These are phyloP conservation scores for Thermomucor indicae-seudaticae DNA, from an alignment of 371 early-diverging fungal species.

Conservation along the genomic window DNA sequence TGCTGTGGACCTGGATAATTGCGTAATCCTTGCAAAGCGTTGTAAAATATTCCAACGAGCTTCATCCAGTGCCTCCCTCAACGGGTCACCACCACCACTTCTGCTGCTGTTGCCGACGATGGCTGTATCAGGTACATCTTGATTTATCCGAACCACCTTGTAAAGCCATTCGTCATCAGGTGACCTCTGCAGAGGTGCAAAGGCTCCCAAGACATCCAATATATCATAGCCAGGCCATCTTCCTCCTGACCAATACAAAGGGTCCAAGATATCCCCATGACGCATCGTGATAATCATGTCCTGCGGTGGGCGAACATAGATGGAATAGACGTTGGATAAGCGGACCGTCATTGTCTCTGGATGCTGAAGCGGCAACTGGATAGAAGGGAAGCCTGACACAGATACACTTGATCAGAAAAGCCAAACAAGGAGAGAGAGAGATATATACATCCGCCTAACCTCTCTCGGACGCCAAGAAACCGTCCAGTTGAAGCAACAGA, in stretches of 20 bases:
- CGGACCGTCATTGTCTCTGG: slow-evolving; percentile 20
- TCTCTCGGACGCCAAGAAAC: slow-evolving; percentile 25
- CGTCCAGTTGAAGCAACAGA: slow-evolving; percentile 26
- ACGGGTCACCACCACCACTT: slow-evolving; percentile 1
- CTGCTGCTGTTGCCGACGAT: background rate
- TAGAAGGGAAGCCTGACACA: slow-evolving; percentile 18
- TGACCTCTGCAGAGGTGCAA: slow-evolving; percentile 21
- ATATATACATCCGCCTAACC: no score
- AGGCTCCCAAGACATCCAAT: slow-evolving; percentile 36
- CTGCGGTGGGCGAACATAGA: slow-evolving; percentile 29
- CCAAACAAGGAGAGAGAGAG: no score
- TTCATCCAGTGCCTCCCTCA: slow-evolving; percentile 11
- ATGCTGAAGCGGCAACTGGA: slow-evolving; percentile 16
- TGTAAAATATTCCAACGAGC: slow-evolving; percentile 81
- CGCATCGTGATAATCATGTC: slow-evolving; percentile 32
- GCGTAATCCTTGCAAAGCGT: slow-evolving; percentile 79
- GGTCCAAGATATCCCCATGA: slow-evolving; percentile 25
- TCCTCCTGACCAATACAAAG: slow-evolving; percentile 10
- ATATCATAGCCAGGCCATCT: slow-evolving; percentile 40
- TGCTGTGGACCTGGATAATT: slow-evolving; percentile 70
- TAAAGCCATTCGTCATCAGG: slow-evolving; percentile 15
- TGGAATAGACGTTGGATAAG: slow-evolving; percentile 20
- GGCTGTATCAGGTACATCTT: slow-evolving; percentile 1
- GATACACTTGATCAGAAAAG: no score
- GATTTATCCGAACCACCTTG: slow-evolving; percentile 6